phyloP scores from a whole-genome alignment of 345 rosid genomes.

The Sisymbrium irio region DNA sequence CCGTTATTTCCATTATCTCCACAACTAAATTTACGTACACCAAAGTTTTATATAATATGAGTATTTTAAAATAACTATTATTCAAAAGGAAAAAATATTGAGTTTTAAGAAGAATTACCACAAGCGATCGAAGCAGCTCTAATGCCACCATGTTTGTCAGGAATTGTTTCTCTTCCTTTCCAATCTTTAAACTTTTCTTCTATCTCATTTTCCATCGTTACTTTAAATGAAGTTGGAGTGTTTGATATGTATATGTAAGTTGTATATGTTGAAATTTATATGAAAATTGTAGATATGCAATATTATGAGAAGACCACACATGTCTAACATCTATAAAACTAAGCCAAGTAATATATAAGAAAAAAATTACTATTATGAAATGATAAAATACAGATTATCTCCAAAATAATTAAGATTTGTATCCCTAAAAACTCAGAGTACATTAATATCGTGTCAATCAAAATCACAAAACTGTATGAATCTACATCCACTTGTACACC shows the following conservation, averaged over 20 bases:
- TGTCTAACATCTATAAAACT: background rate
- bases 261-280: background rate
- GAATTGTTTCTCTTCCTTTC: slow-evolving; percentile 38
- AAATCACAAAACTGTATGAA: too few species aligned
- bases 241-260: background rate
- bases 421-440: too few species aligned
- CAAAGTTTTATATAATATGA: background rate
- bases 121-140: slow-evolving; percentile 42
- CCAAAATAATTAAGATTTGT: too few species aligned
- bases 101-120: too few species aligned
- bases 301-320: background rate
- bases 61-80: background rate
- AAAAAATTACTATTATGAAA: too few species aligned
- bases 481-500: too few species aligned
- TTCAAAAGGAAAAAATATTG: background rate
- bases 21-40: slow-evolving; percentile 40
- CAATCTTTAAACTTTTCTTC: slow-evolving; percentile 37
- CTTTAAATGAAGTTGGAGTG: background rate
- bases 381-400: too few species aligned
- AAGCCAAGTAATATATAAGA: background rate
- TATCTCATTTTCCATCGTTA: background rate
- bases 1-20: slow-evolving; percentile 55
- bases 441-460: too few species aligned
- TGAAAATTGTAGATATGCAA: too few species aligned
- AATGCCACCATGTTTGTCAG: slow-evolving; percentile 41